These are phyloP conservation scores for Diutina neorugosa DNA, from an alignment of 1,139 yeast genomes.

Conservation along the genomic window DNA sequence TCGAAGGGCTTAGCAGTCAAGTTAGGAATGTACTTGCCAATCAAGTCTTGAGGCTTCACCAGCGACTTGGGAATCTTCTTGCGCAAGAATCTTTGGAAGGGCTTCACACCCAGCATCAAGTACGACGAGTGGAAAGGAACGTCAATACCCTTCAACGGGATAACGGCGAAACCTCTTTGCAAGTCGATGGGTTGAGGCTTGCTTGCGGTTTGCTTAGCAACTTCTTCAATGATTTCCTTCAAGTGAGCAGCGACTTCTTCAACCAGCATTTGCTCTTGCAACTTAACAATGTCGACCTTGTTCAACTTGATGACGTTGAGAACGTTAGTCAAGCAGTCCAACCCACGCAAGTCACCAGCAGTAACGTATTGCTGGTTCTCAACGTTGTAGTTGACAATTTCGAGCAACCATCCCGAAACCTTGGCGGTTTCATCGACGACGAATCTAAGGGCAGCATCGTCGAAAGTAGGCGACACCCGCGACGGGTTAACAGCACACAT, in stretches of 20 bases:
- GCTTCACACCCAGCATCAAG: slow-evolving; percentile 95
- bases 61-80: slow-evolving; percentile 94
- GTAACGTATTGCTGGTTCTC: slow-evolving; percentile 97
- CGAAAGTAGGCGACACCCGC: slow-evolving; percentile 78
- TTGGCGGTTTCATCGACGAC: slow-evolving; percentile 82
- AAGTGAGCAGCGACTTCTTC: slow-evolving; percentile 85
- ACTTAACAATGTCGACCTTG: slow-evolving; percentile 84
- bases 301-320: slow-evolving; percentile 85
- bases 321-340: slow-evolving; percentile 87
- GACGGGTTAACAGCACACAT: slow-evolving; percentile 98
- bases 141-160: slow-evolving; percentile 95
- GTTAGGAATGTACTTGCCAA: slow-evolving; percentile 95
- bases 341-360: slow-evolving; percentile 94
- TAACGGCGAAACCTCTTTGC: slow-evolving; percentile 96
- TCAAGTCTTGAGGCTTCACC: slow-evolving; percentile 85
- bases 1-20: slow-evolving; percentile 96
- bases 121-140: slow-evolving; percentile 99
- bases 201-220: slow-evolving; percentile 63
- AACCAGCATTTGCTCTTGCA: slow-evolving; percentile 68
- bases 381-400: slow-evolving; percentile 95
- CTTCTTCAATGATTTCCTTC: slow-evolving; percentile 77
- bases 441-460: slow-evolving; percentile 86
- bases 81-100: slow-evolving; percentile 93
- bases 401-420: slow-evolving; percentile 87
- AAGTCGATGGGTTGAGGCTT: slow-evolving; percentile 95